These are phyloP conservation scores for Syncephalastrum sp. DNA, from an alignment of 371 early-diverging fungal genomes.

Conservation along the genomic window DNA sequence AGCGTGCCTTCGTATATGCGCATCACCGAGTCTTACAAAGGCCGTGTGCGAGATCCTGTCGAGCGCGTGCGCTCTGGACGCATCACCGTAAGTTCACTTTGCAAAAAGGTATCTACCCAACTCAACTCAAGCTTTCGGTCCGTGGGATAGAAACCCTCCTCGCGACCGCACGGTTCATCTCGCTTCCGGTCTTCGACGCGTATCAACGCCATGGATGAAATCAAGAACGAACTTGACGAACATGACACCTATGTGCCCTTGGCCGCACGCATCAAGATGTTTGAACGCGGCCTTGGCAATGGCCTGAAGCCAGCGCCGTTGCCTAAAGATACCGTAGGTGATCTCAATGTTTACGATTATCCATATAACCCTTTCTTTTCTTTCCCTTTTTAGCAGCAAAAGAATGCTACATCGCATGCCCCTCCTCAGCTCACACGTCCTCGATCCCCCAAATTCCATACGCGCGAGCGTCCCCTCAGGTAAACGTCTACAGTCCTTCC, in stretches of 20 bases:
- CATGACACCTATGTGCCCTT: slow-evolving; percentile 21
- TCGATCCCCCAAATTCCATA: slow-evolving; percentile 17
- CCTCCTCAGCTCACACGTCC: slow-evolving; percentile 9
- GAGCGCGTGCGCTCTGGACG: too few species aligned
- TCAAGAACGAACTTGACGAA: slow-evolving; percentile 19
- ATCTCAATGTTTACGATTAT: too few species aligned
- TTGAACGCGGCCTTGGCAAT: slow-evolving; percentile 16
- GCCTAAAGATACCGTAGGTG: slow-evolving; percentile 7
- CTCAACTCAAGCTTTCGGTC: too few species aligned
- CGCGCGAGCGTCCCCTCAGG: slow-evolving; percentile 10
- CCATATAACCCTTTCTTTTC: too few species aligned
- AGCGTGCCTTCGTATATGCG: slow-evolving; percentile 20
- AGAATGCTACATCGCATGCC: neutral
- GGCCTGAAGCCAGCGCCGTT: neutral
- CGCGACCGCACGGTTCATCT: neutral
- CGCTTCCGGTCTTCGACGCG: slow-evolving; percentile 17
- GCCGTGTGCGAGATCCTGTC: slow-evolving; percentile 4
- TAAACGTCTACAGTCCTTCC: neutral
- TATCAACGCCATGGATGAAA: slow-evolving; percentile 29
- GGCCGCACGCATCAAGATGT: slow-evolving; percentile 21
- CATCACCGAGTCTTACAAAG: slow-evolving; percentile 14
- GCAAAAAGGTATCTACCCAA: too few species aligned
- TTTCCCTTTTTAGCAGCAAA: neutral
- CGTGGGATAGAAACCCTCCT: too few species aligned
- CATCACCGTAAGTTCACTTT: too few species aligned